A percentile compares a stretch with the other conserved stretches of the same genome.
phyloP scores from a whole-genome alignment of 2,329 filamentous ascomycete species.

The Arthrobotrys entomopaga region DNA sequence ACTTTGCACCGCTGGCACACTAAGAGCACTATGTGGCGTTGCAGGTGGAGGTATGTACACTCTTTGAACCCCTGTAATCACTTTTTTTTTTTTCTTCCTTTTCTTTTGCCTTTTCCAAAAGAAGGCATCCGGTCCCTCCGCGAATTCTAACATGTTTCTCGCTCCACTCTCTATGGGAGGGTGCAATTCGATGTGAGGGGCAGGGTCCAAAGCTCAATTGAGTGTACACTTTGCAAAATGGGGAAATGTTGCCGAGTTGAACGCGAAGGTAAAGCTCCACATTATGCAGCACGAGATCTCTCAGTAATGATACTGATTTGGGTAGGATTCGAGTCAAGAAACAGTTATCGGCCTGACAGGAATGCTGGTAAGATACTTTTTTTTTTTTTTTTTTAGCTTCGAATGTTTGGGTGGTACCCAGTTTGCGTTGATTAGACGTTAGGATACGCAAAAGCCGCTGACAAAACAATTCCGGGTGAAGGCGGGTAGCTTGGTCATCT shows the following conservation, averaged over 20 bases:
- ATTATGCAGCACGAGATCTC: slow-evolving; percentile 29
- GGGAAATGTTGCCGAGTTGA: slow-evolving; percentile 90
- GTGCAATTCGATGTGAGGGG: slow-evolving; percentile 14
- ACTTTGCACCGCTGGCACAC: slow-evolving; percentile 70
- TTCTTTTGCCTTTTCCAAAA: slow-evolving; percentile 30
- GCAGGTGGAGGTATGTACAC: slow-evolving; percentile 71
- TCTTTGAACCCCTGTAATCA: background rate
- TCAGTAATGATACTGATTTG: slow-evolving; percentile 33
- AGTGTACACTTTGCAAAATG: slow-evolving; percentile 89
- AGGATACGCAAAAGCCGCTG: slow-evolving; percentile 15
- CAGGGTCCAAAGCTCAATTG: slow-evolving; percentile 85
- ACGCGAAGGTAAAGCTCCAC: slow-evolving; percentile 69
- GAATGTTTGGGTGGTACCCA: background rate
- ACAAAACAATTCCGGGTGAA: slow-evolving; percentile 60
- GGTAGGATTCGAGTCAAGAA: slow-evolving; percentile 89
- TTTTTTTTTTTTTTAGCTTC: slow-evolving; percentile 22
- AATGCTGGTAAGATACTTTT: slow-evolving; percentile 71
- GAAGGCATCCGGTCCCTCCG: slow-evolving; percentile 46
- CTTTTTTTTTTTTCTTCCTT: slow-evolving; percentile 17
- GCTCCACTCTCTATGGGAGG: background rate
- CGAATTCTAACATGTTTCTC: slow-evolving; percentile 3
- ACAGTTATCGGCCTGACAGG: slow-evolving; percentile 89
- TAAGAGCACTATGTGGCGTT: slow-evolving; percentile 82
- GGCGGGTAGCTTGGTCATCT: slow-evolving; percentile 82
- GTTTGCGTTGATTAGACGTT: slow-evolving; percentile 28